These are phyloP conservation scores for Gyrodon lividus DNA, from an alignment of 768 basidiomycete species.

Conservation along the genomic window DNA sequence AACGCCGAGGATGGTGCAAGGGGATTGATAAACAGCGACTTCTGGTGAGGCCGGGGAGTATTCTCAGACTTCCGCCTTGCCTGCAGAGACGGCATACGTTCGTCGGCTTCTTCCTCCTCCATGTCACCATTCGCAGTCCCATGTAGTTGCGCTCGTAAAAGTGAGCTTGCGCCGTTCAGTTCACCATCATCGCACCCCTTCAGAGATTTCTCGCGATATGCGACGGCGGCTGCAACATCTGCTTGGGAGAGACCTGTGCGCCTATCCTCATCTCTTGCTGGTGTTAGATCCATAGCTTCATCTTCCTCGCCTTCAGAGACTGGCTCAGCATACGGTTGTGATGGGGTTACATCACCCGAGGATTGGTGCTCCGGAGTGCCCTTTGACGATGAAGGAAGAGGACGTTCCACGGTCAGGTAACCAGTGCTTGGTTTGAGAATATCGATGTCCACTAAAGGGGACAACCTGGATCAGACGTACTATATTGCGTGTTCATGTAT, in stretches of 20 bases:
- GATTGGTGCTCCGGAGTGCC: slow-evolving; percentile 43
- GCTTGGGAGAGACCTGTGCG: slow-evolving; percentile 72
- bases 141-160: slow-evolving; percentile 10
- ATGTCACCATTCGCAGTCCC: slow-evolving; percentile 23
- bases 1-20: slow-evolving; percentile 81
- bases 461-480: background rate
- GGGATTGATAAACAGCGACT: slow-evolving; percentile 73
- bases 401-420: slow-evolving; percentile 76
- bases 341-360: slow-evolving; percentile 44
- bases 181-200: slow-evolving; percentile 39
- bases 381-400: slow-evolving; percentile 47
- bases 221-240: slow-evolving; percentile 81
- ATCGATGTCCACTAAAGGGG: slow-evolving; percentile 78
- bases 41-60: slow-evolving; percentile 20
- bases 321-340: slow-evolving; percentile 74
- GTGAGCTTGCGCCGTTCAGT: slow-evolving; percentile 8
- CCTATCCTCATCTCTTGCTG: slow-evolving; percentile 79
- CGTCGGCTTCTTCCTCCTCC: slow-evolving; percentile 32
- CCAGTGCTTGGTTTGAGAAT: slow-evolving; percentile 91
- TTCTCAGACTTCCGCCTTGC: slow-evolving; percentile 23
- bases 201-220: slow-evolving; percentile 80
- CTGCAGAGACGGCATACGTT: slow-evolving; percentile 40
- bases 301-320: slow-evolving; percentile 95
- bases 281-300: slow-evolving; percentile 62
- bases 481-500: background rate